A percentile compares a stretch with the other conserved stretches of the same genome.
These are phyloP conservation scores for Orbilia quercus DNA, from an alignment of 2,329 filamentous ascomycete genomes.

Conservation along the genomic window DNA sequence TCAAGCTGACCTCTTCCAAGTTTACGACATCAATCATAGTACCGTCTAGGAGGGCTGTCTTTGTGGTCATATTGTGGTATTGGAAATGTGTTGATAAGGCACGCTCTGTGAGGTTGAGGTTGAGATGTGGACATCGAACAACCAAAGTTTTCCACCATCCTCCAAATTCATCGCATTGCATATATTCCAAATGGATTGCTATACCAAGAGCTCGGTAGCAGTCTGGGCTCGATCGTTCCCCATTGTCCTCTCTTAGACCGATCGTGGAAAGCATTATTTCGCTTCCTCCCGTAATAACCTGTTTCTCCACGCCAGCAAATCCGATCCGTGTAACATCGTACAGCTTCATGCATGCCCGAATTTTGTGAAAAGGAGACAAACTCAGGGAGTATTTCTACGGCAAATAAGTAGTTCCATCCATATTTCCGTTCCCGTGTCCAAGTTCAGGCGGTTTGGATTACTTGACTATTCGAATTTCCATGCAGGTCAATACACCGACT, in stretches of 20 bases:
- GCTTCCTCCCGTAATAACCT: too few relatives aligned
- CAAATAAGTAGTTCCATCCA: not conserved
- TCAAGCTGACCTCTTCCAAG: conserved; percentile 32
- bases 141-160: not conserved
- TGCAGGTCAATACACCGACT: too few relatives aligned
- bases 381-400: not conserved
- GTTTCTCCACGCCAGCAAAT: not conserved
- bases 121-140: not conserved
- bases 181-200: not conserved
- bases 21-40: conserved; percentile 15
- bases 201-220: not conserved
- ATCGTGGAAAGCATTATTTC: too few relatives aligned
- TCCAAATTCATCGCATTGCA: not conserved
- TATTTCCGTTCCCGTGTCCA: not conserved
- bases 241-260: not conserved
- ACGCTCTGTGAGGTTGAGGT: not conserved
- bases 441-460: not conserved
- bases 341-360: not conserved
- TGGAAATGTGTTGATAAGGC: conserved; percentile 11
- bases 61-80: not conserved
- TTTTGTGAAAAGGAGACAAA: not conserved
- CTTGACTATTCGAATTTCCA: not conserved
- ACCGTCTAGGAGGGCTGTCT: conserved; percentile 20
- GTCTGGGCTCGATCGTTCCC: not conserved
- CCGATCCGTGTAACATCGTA: not conserved